Evolutionary conservation across 805 yeast species (phyloP), one percentile per base, ranked within the genome.

Genomic region (Barnettozyma californica): DNA sequence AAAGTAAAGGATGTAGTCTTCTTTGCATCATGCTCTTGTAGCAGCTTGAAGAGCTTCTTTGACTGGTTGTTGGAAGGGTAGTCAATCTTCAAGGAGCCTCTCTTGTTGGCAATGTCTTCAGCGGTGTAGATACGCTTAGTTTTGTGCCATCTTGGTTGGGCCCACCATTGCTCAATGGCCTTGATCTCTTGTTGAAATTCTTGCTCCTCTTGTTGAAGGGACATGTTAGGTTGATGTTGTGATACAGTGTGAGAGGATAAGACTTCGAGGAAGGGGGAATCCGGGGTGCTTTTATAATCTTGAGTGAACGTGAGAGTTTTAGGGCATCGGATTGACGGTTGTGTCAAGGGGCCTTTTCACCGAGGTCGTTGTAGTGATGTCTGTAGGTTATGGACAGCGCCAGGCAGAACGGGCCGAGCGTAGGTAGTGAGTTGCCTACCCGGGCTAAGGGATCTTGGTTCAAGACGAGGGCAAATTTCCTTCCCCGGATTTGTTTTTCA

Each of bases 81-180:
- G 43, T 81, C 77, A 49, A 79, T 76, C 55, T 83, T 81, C 53
- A 91, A 61, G 31, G 89, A 75, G 43, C 96, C 91, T 67, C 97
- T 85, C 78, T 91, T 88, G 57, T 77, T 73, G 39, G 92, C 97
- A 64, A 92, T 88, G 60, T 89, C 95, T 65, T 83, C 88, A 31
- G 97, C 85, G 40, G 87, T 67, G 73, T 92, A 92, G 63, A 84
- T 84, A 65, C 99, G 83, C 71, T 84, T 88, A 58, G 95, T 87
- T 60, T 83, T 79, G 49, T 68, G 72, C 97, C 97, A 92, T 67
- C 98, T 86, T 54, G 97, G 95, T 64, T 84, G 78, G 9, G 86
- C 62, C 98, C 98, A 92, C 98, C 98, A 92, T 63, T 80, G 63
- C 55, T 84, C 80, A 63, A 92, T 82, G 36, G 81, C 87, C 34